Evolutionary conservation across 148 eudicot species (phyloP).

Genomic region (Vaccinium myrtillus): DNA sequence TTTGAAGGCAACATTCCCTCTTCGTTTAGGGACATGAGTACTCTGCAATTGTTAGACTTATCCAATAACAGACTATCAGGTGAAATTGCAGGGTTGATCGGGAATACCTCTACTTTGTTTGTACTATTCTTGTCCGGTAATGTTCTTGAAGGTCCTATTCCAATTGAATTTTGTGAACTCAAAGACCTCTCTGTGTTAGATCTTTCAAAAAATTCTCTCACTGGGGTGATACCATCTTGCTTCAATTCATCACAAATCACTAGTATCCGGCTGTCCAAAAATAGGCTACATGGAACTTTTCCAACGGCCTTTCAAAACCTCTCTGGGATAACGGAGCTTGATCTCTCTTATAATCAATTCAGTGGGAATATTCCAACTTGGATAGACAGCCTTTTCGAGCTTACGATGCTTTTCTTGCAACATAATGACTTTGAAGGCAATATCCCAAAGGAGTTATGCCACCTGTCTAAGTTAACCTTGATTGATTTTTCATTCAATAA

Average conservation of each 20-base stretch:
- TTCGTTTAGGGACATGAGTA: background rate
- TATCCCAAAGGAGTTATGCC: background rate
- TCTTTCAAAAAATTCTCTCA: background rate
- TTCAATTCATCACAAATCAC: background rate
- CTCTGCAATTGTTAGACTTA: background rate
- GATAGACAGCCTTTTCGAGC: background rate
- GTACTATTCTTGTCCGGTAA: too few species aligned
- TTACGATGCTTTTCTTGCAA: background rate
- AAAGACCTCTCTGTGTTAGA: background rate
- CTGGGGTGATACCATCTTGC: background rate
- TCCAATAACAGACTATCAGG: too few species aligned
- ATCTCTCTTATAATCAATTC: background rate
- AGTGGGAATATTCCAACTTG: background rate
- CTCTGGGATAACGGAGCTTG: too few species aligned
- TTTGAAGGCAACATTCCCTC: conserved; percentile 15
- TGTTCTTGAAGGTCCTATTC: conserved; percentile 8
- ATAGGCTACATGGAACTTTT: background rate
- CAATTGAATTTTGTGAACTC: background rate
- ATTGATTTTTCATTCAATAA: background rate
- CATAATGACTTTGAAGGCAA: background rate
- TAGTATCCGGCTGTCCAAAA: background rate
- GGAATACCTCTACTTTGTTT: too few species aligned
- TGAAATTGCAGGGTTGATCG: too few species aligned
- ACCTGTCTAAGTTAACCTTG: background rate
- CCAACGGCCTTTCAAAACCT: background rate